A percentile compares a stretch with the other conserved stretches of the same genome.
phyloP scores from a whole-genome alignment of 306 rosid genomes.

The Delonix regia region DNA sequence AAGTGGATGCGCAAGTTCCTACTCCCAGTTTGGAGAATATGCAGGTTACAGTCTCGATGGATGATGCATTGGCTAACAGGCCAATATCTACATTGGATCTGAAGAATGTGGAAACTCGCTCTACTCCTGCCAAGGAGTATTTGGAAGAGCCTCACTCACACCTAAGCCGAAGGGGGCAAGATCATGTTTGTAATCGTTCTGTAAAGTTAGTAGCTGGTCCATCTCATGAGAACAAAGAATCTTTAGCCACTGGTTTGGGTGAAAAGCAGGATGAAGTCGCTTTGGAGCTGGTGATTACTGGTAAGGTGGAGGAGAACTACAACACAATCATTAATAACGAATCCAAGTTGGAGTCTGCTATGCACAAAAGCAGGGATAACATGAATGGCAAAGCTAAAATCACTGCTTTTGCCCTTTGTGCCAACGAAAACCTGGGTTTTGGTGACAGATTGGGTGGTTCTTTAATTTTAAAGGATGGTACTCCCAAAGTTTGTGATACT shows the following conservation, averaged over 20 bases:
- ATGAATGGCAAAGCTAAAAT: slow-evolving; percentile 36
- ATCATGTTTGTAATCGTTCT: slow-evolving; percentile 25
- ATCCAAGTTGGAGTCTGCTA: slow-evolving; percentile 31
- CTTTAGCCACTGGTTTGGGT: slow-evolving; percentile 37
- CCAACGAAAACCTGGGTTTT: slow-evolving; percentile 53
- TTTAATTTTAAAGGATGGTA: slow-evolving; percentile 61
- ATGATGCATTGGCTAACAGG: slow-evolving; percentile 42
- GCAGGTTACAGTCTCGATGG: slow-evolving; percentile 44
- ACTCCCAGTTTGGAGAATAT: slow-evolving; percentile 39
- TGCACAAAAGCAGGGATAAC: slow-evolving; percentile 32
- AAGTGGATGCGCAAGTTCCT: slow-evolving; percentile 46
- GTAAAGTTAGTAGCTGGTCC: slow-evolving; percentile 39
- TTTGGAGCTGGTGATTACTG: slow-evolving; percentile 45
- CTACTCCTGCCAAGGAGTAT: slow-evolving; percentile 39
- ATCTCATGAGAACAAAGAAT: slow-evolving; percentile 44
- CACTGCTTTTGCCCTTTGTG: slow-evolving; percentile 35
- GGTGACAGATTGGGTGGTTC: slow-evolving; percentile 62
- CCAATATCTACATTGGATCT: slow-evolving; percentile 37
- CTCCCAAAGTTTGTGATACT: slow-evolving; percentile 80
- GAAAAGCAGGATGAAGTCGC: slow-evolving; percentile 41
- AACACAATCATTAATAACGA: slow-evolving; percentile 23
- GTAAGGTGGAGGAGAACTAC: slow-evolving; percentile 40
- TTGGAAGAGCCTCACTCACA: slow-evolving; percentile 44
- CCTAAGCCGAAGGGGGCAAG: slow-evolving; percentile 49
- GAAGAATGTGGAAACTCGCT: slow-evolving; percentile 36